phyloP scores from a whole-genome alignment of 83 land plant species.

The Thuja plicata region DNA sequence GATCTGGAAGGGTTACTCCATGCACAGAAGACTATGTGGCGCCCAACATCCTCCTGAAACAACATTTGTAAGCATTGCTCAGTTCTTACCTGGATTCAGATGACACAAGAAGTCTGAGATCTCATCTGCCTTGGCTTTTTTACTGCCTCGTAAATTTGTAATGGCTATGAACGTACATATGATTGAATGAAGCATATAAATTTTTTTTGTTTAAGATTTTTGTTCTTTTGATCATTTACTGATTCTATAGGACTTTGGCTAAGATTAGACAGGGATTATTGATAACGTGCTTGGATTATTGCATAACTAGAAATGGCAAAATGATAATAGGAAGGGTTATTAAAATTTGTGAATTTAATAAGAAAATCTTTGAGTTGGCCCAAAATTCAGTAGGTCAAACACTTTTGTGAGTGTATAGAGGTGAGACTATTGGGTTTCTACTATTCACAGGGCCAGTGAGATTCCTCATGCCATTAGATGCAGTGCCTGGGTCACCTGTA shows the following conservation, averaged over 20 bases:
- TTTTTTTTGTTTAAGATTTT: background rate
- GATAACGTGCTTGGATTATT: background rate
- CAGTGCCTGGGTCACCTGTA: background rate
- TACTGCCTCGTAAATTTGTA: background rate
- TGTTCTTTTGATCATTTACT: background rate
- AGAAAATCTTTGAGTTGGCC: background rate
- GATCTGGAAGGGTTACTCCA: slow-evolving; percentile 59
- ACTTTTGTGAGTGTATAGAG: background rate
- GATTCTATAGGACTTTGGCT: background rate
- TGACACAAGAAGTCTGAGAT: background rate
- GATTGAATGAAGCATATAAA: slow-evolving; percentile 2
- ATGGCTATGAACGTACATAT: background rate
- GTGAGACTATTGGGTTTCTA: background rate
- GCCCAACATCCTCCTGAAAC: slow-evolving; percentile 34
- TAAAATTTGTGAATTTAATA: background rate
- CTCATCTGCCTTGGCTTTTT: slow-evolving; percentile 1
- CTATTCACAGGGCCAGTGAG: background rate
- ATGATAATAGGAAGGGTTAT: background rate
- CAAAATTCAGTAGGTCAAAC: background rate
- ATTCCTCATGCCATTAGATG: background rate
- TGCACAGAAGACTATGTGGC: slow-evolving; percentile 70
- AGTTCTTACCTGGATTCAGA: background rate
- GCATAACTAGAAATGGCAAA: background rate
- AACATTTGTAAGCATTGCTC: background rate
- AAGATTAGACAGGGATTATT: background rate